phyloP scores from a whole-genome alignment of 805 yeast genomes.

The Starmerella sirachaensis region DNA sequence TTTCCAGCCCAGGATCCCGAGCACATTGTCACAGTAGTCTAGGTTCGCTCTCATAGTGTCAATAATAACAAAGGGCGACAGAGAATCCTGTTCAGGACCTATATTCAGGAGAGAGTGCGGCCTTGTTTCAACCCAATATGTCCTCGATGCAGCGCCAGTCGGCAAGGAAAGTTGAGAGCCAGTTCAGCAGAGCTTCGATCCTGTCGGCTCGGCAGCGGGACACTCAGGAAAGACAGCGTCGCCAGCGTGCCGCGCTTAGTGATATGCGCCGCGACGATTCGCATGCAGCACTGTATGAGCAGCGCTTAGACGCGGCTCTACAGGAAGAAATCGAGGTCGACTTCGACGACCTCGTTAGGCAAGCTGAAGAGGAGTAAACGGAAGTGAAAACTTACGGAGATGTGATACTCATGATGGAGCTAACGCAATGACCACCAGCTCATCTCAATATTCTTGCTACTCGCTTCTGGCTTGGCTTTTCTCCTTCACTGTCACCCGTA shows the following conservation, averaged over 20 bases:
- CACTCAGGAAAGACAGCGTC: not conserved
- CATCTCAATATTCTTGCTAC: no score
- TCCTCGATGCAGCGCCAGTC: slow-evolving; percentile 1
- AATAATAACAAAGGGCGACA: no score
- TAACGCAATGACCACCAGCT: not conserved
- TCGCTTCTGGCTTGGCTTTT: no score
- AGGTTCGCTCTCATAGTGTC: no score
- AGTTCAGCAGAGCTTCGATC: not conserved
- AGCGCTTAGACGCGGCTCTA: not conserved
- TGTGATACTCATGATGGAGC: not conserved
- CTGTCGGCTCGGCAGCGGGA: not conserved
- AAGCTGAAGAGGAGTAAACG: slow-evolving; percentile 3
- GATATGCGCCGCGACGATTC: not conserved
- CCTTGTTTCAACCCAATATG: not conserved
- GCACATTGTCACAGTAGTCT: no score
- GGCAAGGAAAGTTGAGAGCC: slow-evolving; percentile 1
- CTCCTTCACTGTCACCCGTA: no score
- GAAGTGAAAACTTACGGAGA: not conserved
- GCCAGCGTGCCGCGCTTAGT: not conserved
- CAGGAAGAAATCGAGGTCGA: slow-evolving; percentile 2
- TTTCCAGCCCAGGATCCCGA: no score
- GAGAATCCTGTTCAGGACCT: no score
- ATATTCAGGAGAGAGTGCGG: no score
- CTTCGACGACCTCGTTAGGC: slow-evolving; percentile 4
- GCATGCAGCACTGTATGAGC: not conserved